Evolutionary conservation across 2,329 filamentous ascomycete species (phyloP).

Genomic region (Verticillium nubilum): DNA sequence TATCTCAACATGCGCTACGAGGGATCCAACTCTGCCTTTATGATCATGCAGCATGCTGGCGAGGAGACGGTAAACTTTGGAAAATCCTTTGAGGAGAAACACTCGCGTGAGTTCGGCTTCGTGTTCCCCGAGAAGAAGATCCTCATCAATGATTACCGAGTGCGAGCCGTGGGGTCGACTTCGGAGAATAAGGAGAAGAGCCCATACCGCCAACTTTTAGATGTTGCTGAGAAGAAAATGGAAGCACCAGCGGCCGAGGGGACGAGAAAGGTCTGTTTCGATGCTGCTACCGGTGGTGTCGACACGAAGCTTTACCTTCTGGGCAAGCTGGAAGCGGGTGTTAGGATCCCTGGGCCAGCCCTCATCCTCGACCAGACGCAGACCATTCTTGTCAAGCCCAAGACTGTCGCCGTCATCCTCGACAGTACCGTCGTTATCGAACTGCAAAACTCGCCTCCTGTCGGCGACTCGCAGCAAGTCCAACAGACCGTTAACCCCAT

Average conservation of each 20-base stretch:
- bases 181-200: constrained; percentile 10
- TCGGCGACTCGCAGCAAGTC: constrained; percentile 58
- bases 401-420: constrained; percentile 24
- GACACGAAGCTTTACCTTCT: constrained; percentile 18
- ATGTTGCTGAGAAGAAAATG: constrained; percentile 4
- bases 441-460: background rate
- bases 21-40: constrained; percentile 34
- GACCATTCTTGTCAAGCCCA: constrained; percentile 63
- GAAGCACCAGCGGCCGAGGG: constrained; percentile 1
- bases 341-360: constrained; percentile 50
- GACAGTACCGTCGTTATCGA: constrained; percentile 31
- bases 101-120: constrained; percentile 72
- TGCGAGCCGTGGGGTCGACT: constrained; percentile 10
- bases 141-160: constrained; percentile 12
- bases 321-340: constrained; percentile 13
- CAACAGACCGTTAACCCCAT: constrained; percentile 60
- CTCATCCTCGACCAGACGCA: constrained; percentile 69
- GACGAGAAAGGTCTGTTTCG: constrained; percentile 13
- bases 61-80: constrained; percentile 49
- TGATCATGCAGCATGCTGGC: constrained; percentile 22
- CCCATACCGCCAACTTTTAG: constrained; percentile 7
- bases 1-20: constrained; percentile 38
- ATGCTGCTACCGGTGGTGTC: background rate
- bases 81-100: constrained; percentile 62
- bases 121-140: constrained; percentile 29